Percentiles rank a stretch among this genome's conserved stretches.
phyloP scores from a whole-genome alignment of 164 flowering plant genomes.

The Umbilicus rupestris region DNA sequence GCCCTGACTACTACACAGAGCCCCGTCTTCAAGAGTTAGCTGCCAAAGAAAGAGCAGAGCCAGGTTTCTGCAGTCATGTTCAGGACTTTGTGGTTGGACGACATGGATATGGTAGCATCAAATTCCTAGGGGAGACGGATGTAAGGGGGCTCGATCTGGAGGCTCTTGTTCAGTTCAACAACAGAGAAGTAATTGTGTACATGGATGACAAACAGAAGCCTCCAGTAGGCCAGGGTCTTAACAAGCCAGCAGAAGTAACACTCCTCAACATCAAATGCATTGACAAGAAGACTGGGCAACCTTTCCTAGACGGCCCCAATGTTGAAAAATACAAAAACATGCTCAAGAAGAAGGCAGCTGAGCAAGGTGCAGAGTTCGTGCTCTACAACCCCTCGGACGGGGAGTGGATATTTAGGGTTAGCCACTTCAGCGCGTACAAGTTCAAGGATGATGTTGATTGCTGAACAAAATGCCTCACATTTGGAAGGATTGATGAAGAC shows the following conservation, averaged over 20 bases:
- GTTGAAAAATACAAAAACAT: conserved; percentile 71
- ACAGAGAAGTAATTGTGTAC: conserved; percentile 83
- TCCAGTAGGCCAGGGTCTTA: conserved; percentile 90
- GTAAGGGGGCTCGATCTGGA: conserved; percentile 80
- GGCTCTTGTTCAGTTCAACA: conserved; percentile 71
- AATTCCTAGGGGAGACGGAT: conserved; percentile 83
- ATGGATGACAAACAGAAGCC: conserved; percentile 91
- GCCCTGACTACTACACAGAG: conserved; percentile 78
- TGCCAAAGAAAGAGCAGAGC: conserved; percentile 7
- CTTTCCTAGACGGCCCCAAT: conserved; percentile 53
- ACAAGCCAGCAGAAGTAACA: conserved; percentile 92
- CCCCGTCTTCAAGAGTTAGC: conserved; percentile 27
- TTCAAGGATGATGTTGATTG: conserved; percentile 23
- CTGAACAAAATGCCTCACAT: background rate
- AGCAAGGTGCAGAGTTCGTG: conserved; percentile 88
- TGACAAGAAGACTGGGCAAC: conserved; percentile 79
- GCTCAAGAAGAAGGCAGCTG: conserved; percentile 72
- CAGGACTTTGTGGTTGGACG: conserved; percentile 7
- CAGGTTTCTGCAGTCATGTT: conserved; percentile 8
- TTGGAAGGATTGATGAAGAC: too few relatives aligned
- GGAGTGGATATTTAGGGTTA: conserved; percentile 88
- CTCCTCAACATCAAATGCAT: conserved; percentile 78
- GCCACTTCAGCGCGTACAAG: conserved; percentile 58
- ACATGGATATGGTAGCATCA: conserved; percentile 8
- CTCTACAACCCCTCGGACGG: conserved; percentile 72